A percentile compares a stretch with the other conserved stretches of the same genome.
Evolutionary conservation across 129 eudicot species (phyloP).

Genomic region (Ambrosia artemisiifolia): DNA sequence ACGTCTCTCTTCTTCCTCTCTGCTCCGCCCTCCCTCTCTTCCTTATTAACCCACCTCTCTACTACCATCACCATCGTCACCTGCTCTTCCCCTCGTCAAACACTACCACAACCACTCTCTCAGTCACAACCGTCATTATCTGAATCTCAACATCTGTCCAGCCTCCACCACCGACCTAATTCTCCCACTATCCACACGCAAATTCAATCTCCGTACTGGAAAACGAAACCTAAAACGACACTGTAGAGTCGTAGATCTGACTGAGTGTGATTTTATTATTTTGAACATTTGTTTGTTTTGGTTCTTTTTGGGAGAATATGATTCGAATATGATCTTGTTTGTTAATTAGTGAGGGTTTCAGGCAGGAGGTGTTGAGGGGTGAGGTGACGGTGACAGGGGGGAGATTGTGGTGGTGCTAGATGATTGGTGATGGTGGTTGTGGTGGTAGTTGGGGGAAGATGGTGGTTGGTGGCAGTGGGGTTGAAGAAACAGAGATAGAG

Average conservation of each 20-base stretch:
- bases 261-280: too few species aligned
- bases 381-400: too few species aligned
- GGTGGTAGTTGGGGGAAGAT: too few species aligned
- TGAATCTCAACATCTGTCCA: slow-evolving; percentile 13
- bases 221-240: slow-evolving; percentile 9
- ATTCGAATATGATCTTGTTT: too few species aligned
- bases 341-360: too few species aligned
- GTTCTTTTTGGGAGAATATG: too few species aligned
- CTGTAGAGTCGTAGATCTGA: not conserved
- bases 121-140: slow-evolving; percentile 23
- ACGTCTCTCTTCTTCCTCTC: slow-evolving; percentile 51
- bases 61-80: slow-evolving; percentile 29
- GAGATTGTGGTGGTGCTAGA: too few species aligned
- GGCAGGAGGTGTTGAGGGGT: too few species aligned
- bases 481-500: too few species aligned
- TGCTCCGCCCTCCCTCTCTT: slow-evolving; percentile 35
- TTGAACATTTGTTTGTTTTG: too few species aligned
- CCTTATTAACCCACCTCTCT: slow-evolving; percentile 40
- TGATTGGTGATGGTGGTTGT: too few species aligned
- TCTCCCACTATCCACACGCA: slow-evolving; percentile 9
- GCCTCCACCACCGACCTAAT: slow-evolving; percentile 18
- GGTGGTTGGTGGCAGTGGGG: too few species aligned
- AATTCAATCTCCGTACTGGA: not conserved
- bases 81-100: slow-evolving; percentile 28
- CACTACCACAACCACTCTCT: slow-evolving; percentile 17